Percentiles rank a stretch among this genome's conserved stretches.
Evolutionary conservation across 441 rosid species (phyloP).

Genomic region (Hypseocharis bilobata): DNA sequence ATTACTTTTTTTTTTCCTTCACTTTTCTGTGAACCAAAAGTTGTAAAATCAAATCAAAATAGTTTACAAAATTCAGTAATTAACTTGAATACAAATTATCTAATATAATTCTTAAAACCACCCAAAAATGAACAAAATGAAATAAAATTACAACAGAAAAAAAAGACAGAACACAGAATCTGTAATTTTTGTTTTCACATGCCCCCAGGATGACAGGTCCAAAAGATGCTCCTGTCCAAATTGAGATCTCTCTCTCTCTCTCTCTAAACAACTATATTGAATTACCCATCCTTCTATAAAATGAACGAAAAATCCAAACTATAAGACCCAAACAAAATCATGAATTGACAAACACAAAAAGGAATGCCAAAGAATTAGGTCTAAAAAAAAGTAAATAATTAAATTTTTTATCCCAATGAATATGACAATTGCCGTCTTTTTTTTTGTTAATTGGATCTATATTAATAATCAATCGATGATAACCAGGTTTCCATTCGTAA

Average conservation of each 20-base stretch:
- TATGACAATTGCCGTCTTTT: neutral
- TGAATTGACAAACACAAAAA: no score
- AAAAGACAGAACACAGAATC: no score
- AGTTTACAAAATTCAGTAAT: neutral
- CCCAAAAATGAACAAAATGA: no score
- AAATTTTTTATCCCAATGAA: neutral
- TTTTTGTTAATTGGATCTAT: neutral
- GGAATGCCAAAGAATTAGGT: neutral
- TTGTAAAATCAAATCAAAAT: neutral
- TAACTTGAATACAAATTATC: neutral
- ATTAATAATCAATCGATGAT: neutral
- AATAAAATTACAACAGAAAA: no score
- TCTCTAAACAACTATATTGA: neutral
- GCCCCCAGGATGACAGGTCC: no score
- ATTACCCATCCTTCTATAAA: no score
- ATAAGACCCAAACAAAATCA: no score
- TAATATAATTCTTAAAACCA: no score
- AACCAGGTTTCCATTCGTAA: neutral
- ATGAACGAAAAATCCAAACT: no score
- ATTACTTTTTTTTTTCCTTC: neutral
- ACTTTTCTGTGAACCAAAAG: no score
- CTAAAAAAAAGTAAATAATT: neutral
- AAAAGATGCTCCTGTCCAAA: neutral
- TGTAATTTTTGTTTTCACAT: neutral
- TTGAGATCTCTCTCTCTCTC: neutral